These are phyloP conservation scores for Apiospora phragmitis DNA, from an alignment of 2,329 filamentous ascomycete genomes.

Conservation along the genomic window DNA sequence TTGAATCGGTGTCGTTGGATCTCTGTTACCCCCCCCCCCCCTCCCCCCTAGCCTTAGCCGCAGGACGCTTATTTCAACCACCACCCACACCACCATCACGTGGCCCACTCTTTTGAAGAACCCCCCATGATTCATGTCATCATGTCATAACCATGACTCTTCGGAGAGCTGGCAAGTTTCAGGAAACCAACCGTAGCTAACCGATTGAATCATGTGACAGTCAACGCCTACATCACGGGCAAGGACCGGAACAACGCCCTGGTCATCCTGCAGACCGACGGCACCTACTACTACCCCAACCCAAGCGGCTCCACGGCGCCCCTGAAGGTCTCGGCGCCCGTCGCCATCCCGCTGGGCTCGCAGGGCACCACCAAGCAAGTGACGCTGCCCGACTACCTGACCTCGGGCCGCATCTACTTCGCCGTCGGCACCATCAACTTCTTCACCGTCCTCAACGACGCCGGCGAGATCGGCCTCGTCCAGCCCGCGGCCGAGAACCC, in stretches of 20 bases:
- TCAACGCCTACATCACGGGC: slow-evolving; percentile 45
- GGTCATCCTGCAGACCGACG: slow-evolving; percentile 40
- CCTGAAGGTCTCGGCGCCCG: slow-evolving; percentile 30
- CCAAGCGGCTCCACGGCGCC: slow-evolving; percentile 32
- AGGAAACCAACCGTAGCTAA: neutral
- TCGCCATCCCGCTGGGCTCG: slow-evolving; percentile 39
- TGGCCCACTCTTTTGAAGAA: neutral
- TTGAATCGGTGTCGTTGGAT: neutral
- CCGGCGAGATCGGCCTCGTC: slow-evolving; percentile 39
- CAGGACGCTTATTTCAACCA: neutral
- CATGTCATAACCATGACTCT: neutral
- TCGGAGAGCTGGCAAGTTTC: neutral
- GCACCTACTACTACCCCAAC: slow-evolving; percentile 41
- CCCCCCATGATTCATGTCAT: neutral
- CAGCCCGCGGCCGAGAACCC: slow-evolving; percentile 48
- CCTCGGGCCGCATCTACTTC: slow-evolving; percentile 43
- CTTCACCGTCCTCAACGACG: slow-evolving; percentile 32
- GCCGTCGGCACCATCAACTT: slow-evolving; percentile 41
- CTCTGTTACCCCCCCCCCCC: slow-evolving; percentile 1
- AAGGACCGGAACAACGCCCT: slow-evolving; percentile 34
- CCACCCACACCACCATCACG: neutral
- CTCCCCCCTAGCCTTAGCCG: neutral
- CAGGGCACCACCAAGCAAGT: slow-evolving; percentile 38
- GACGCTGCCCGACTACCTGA: slow-evolving; percentile 40
- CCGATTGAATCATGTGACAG: slow-evolving; percentile 8